These are phyloP conservation scores for Berberis vulgaris DNA, from an alignment of 164 flowering plant species.

Conservation along the genomic window DNA sequence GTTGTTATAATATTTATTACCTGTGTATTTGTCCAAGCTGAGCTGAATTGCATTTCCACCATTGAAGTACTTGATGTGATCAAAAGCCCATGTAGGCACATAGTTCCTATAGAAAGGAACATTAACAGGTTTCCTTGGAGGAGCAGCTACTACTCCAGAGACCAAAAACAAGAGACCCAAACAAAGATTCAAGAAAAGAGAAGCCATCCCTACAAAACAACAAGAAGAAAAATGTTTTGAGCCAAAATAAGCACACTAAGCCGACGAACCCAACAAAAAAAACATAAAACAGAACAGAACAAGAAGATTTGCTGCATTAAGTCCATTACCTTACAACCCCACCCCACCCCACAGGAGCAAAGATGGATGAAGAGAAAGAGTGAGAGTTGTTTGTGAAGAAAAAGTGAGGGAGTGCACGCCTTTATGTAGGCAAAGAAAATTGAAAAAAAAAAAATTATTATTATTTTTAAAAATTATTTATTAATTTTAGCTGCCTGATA, in stretches of 20 bases:
- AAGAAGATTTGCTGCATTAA: not conserved
- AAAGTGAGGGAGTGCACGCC: conserved; percentile 1
- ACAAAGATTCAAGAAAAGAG: not conserved
- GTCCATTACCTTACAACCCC: not conserved
- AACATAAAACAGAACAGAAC: not conserved
- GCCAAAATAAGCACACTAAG: not conserved
- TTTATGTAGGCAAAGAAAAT: conserved; percentile 9
- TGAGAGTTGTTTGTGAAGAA: not conserved
- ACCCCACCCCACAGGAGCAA: not conserved
- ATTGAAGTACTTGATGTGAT: conserved; percentile 57
- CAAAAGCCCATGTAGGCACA: conserved; percentile 57
- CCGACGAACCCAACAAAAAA: not conserved
- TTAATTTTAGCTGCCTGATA: no score
- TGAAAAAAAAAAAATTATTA: not conserved
- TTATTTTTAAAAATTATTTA: no score
- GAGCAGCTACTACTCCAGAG: conserved; percentile 11
- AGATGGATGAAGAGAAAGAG: not conserved
- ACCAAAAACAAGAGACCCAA: conserved; percentile 13
- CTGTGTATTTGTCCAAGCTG: conserved; percentile 46
- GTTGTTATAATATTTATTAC: conserved; percentile 14
- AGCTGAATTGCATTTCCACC: conserved; percentile 52
- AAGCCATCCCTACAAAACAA: conserved; percentile 27
- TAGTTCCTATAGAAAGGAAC: conserved; percentile 55
- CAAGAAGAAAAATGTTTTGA: conserved; percentile 1
- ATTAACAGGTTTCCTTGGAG: conserved; percentile 35